Evolutionary conservation across 2,329 filamentous ascomycete species (phyloP), one percentile per base, ranked within the genome.

Genomic region (Venturia oleaginea): DNA sequence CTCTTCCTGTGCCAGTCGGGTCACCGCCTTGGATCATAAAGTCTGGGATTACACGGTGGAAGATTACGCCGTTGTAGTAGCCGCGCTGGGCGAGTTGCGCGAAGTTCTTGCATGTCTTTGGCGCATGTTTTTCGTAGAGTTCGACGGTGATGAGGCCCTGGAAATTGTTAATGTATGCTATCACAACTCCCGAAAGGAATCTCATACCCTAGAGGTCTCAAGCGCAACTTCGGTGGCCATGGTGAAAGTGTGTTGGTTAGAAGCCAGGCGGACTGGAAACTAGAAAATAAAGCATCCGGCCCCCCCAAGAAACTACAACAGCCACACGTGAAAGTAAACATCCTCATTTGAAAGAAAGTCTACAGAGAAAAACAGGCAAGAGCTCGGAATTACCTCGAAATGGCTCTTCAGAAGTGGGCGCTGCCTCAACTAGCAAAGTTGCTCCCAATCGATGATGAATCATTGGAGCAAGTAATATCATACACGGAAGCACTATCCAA

Each of bases 1-100:
- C 94, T 66, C 92, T 86, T 62, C 94, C 94, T 1, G 92, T 97
- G 66, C 92, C 93, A 0, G 93, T 96, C 1, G 93, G 93, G 76
- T 99, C 94, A 66, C 93, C 92, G 67, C 89, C 90, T 79, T 97
- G 93, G 65, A 96, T 83, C 93, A 99, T 97, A 81, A 99, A 99
- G 77, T 91, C 86, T 62, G 91, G 87, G 72, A 99, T 97, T 70
- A 97, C 87, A 75, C 94, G 92, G 81, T 97, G 94, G 83, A 97
- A 93, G 72, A 92, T 79, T 66, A 90, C 85, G 73, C 78, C 80
- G 79, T 94, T 85, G 84, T 96, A 99, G 84, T 97, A 97, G 70
- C 90, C 90, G 70, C 92, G 84, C 67, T 84, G 80, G 24, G 87
- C 86, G 62, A 97, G 90, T 4, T 89, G 90, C 32, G 83, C 75